Conservation (phyloP, 2,329 filamentous ascomycete genomes). For the Geosmithia morbida region DNA sequence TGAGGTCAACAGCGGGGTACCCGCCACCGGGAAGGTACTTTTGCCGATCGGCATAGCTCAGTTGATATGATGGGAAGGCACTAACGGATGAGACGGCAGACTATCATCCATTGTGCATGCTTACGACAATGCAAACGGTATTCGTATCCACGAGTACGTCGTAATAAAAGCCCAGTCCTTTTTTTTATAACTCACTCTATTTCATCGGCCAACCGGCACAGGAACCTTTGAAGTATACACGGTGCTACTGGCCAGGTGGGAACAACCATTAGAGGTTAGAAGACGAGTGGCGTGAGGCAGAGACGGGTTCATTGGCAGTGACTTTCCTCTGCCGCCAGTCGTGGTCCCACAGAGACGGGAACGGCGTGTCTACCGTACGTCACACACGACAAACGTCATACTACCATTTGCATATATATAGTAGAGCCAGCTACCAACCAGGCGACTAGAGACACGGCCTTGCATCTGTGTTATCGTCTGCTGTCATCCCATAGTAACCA, state of each 20-base stretch:
- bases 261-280: neutral
- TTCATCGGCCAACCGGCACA: neutral
- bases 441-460: neutral
- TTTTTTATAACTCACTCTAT: too few relatives aligned
- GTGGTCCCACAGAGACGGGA: neutral
- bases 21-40: neutral
- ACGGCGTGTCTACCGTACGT: too few relatives aligned
- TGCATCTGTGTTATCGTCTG: neutral
- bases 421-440: neutral
- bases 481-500: neutral
- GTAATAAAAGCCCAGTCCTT: too few relatives aligned
- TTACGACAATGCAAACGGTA: neutral
- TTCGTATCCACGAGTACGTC: too few relatives aligned
- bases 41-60: neutral
- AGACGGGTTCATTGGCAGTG: neutral
- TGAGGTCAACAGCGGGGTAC: neutral
- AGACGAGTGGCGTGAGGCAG: neutral
- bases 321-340: neutral
- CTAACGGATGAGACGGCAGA: neutral
- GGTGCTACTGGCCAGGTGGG: neutral
- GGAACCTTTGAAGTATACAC: neutral
- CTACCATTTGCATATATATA: neutral
- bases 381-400: neutral
- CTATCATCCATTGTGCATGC: neutral
- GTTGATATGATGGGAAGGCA: neutral